Base-by-base conservation (phyloP, 345 rosid species). In the Brassica rapa region DNA sequence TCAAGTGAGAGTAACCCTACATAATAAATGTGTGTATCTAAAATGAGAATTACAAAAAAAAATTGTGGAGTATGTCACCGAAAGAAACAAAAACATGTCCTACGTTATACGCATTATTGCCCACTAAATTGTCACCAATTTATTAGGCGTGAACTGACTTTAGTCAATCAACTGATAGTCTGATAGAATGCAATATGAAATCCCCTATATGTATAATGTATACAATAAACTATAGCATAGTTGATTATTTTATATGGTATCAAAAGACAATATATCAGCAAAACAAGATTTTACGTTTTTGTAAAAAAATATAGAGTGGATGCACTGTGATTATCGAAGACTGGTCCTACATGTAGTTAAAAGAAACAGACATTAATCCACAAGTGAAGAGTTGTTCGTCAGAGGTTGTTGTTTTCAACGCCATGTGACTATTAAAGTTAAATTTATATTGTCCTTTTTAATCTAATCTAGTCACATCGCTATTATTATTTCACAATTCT, bases 321-420 rank as follows among this genome's bases (percentile, higher is more conserved):
- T 80, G 76, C 68, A 70, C 70, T 41, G 83, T 80, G 68, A 74
- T 70, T 70, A 75, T 80, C 80, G 11, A 80, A 56, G 68, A 63
- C 67, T 64, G 80, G 83, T 16, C 83, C 83, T 75, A 75, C 83
- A 30, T 80, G 83, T 75, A 59, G 80, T 80, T 75, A 10, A 57
- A 75, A 75, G 83, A 75, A 80, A 75, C 72, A 57, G 73, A 80
- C 83, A 80, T 56, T 70, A 57, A 70, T 80, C 59, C 46, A 69
- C 29, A 55, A 56, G 76, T 10, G 43, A 80, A 80, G 59, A 69
- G 83, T 80, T 75, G 33, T 30, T 80, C 56, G 73, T 74, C 80
- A 80, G 83, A 80, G 55, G 63, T 75, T 80, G 83, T 80, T 74
- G 72, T 75, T 70, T 39, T 62, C 11, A 55, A 35, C 4, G 61